Evolutionary conservation across 805 yeast genomes (phyloP).

Genomic region (Millerozyma miso): DNA sequence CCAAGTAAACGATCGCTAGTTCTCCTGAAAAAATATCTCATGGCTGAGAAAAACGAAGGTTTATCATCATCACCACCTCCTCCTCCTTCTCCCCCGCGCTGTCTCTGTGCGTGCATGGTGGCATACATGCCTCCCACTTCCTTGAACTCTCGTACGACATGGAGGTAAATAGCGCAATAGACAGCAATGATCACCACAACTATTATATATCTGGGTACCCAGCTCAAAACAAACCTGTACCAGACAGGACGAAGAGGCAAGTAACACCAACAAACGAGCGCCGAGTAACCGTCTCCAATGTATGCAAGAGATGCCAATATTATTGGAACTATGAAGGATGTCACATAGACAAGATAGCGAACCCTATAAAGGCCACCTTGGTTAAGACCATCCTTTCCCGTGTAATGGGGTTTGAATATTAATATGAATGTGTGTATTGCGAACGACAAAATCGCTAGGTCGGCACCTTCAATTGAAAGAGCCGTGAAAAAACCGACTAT

Average conservation of each 20-base stretch:
- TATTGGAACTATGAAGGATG: constrained; percentile 58
- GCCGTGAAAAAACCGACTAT: constrained; percentile 81
- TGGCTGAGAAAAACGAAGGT: constrained; percentile 32
- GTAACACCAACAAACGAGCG: constrained; percentile 74
- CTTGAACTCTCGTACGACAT: constrained; percentile 61
- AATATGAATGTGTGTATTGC: constrained; percentile 78
- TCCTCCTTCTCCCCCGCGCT: constrained; percentile 3
- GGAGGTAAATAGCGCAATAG: constrained; percentile 67
- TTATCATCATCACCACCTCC: constrained; percentile 9
- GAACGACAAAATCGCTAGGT: constrained; percentile 73
- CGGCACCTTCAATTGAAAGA: constrained; percentile 79
- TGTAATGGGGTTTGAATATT: constrained; percentile 57
- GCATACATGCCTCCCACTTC: constrained; percentile 46
- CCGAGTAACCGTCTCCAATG: constrained; percentile 52
- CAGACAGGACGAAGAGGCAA: constrained; percentile 68
- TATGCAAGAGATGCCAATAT: constrained; percentile 71
- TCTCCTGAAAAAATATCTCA: constrained; percentile 22
- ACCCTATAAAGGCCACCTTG: constrained; percentile 73
- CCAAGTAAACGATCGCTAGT: constrained; percentile 24
- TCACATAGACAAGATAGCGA: constrained; percentile 54
- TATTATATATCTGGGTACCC: constrained; percentile 77
- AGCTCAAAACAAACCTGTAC: constrained; percentile 69
- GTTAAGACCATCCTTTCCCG: constrained; percentile 34
- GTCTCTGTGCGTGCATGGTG: constrained; percentile 20
- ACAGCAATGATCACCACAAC: constrained; percentile 58